phyloP scores from a whole-genome alignment of 805 yeast genomes.

The Metschnikowia aberdeeniae region DNA sequence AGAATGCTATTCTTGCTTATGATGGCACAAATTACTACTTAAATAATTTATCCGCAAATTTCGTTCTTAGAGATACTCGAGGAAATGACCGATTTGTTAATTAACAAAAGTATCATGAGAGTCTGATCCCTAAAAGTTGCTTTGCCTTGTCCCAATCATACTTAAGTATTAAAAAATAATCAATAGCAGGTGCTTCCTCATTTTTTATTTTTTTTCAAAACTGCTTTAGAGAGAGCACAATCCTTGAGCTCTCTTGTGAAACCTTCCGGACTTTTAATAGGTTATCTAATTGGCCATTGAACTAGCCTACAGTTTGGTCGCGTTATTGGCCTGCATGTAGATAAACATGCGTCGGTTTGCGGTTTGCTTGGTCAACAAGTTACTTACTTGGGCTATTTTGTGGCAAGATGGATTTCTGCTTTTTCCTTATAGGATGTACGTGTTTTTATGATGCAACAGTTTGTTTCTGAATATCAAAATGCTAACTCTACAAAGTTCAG shows the following conservation, averaged over 20 bases:
- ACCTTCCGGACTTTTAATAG: neutral
- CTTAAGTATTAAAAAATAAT: too few species aligned
- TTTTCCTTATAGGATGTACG: conserved; percentile 19
- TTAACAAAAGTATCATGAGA: too few species aligned
- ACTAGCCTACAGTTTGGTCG: neutral
- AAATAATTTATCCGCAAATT: too few species aligned
- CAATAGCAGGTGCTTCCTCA: neutral
- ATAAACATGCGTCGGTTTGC: too few species aligned
- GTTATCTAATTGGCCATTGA: neutral
- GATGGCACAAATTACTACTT: too few species aligned
- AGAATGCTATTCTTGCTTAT: too few species aligned
- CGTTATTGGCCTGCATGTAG: neutral
- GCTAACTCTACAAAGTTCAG: conserved; percentile 14
- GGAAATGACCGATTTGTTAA: too few species aligned
- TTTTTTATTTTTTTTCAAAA: too few species aligned
- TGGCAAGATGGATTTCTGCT: conserved; percentile 16
- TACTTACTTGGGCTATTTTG: neutral
- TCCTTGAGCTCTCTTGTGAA: neutral
- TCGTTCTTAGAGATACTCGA: too few species aligned
- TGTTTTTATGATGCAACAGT: neutral
- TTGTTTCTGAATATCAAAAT: neutral
- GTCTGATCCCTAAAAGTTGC: too few species aligned
- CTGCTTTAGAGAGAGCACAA: too few species aligned
- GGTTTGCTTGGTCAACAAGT: too few species aligned
- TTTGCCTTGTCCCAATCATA: neutral